Evolutionary conservation across 2,329 filamentous ascomycete genomes (phyloP), one percentile per base, ranked within the genome.

Genomic region (Parastagonospora nodorum): DNA sequence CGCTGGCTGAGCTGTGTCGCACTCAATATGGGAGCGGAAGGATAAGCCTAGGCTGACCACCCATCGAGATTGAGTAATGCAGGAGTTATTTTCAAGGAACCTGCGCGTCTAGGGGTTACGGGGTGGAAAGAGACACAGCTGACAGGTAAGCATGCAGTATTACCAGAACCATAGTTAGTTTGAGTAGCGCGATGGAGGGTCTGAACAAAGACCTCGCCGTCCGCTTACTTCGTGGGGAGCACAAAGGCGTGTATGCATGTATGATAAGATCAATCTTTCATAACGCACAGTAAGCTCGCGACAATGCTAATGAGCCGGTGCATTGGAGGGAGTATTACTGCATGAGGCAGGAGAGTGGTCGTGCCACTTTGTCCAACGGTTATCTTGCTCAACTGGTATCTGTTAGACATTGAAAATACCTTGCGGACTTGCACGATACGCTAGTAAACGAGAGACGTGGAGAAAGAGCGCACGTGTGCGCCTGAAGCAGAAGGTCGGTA

Each of bases 121-220:
- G 42, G 53, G 53, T 50, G 58, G 33, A 59, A 58, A 52, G 45
- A 53, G 43, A 41, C 48, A 51, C 51, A 66, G 61, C 64, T 70
- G 66, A 71, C 62, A 55, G 45, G 57, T 70, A 48, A 67, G 63
- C 62, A 60, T 33, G 63, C 56, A 51, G 62, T 69, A 61, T 53
- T 55, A 68, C 66, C 51, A 53, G 47, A 58, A 44, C 48, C 55
- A 61, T 50, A 54, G 45, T 41, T 45, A 57, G 57, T 55, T 48
- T 41, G 50, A 44, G 37, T 56, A 58, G 53, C 44, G 44, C 9
- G 30, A 16, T 19, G 44, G 51, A 37, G 58, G 55, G 39, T 49
- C 42, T 11, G 19, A 3, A 38, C 14, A 45, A 49, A 37, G 48
- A 36, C n/a, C 38, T 44, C 39, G 31, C 44, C 45, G 10, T 29